A percentile compares a stretch with the other conserved stretches of the same genome.
These are phyloP conservation scores for Chalciporus piperatus DNA, from an alignment of 768 basidiomycete genomes.

Conservation along the genomic window DNA sequence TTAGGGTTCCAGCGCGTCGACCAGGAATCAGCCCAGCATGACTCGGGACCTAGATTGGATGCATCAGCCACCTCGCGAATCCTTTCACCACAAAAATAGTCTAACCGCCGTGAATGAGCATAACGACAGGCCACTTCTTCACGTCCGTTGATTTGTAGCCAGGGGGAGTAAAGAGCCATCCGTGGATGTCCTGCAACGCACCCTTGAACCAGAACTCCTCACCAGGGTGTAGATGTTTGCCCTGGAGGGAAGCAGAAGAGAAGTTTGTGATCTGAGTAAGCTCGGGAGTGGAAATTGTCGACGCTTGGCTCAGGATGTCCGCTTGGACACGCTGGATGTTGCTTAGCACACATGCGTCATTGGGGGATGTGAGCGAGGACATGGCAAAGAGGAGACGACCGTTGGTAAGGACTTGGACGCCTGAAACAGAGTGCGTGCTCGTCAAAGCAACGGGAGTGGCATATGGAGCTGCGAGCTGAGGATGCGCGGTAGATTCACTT, in stretches of 20 bases:
- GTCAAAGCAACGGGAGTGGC: conserved; percentile 59
- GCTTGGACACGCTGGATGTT: conserved; percentile 45
- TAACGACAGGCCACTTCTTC: conserved; percentile 75
- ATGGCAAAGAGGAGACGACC: conserved; percentile 68
- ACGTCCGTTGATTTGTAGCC: conserved; percentile 65
- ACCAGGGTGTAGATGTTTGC: conserved; percentile 57
- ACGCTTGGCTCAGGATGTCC: conserved; percentile 33
- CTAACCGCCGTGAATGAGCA: conserved; percentile 78
- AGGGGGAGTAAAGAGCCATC: conserved; percentile 79
- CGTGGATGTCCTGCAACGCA: conserved; percentile 74
- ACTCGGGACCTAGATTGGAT: conserved; percentile 56
- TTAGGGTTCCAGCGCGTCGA: conserved; percentile 92
- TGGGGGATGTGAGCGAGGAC: conserved; percentile 75
- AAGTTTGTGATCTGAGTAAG: conserved; percentile 64
- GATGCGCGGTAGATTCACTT: conserved; percentile 48
- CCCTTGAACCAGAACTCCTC: conserved; percentile 93
- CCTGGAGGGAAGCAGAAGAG: conserved; percentile 50
- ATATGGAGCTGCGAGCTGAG: conserved; percentile 41
- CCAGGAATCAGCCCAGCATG: conserved; percentile 92
- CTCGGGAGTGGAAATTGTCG: conserved; percentile 28
- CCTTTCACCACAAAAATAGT: not conserved
- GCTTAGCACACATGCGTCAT: conserved; percentile 69
- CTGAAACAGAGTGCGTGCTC: conserved; percentile 52
- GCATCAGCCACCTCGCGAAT: not conserved
- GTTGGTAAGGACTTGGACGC: conserved; percentile 56